phyloP scores from a whole-genome alignment of 164 flowering plant genomes.

The Brasenia schreberi region DNA sequence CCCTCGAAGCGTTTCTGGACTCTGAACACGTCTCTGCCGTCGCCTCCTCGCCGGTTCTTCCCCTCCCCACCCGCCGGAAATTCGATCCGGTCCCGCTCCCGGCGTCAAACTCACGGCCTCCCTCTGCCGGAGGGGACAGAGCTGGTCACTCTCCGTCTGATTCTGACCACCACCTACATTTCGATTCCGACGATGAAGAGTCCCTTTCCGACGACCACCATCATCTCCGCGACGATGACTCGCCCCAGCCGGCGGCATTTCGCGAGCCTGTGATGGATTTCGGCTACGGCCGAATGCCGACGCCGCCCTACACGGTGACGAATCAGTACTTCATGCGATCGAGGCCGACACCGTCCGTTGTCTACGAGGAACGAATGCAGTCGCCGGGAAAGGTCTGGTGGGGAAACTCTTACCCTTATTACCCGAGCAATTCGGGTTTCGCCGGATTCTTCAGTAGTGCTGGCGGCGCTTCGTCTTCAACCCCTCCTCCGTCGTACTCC shows the following conservation, averaged over 20 bases:
- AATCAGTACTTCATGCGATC: background rate
- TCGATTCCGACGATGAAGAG: conserved; percentile 23
- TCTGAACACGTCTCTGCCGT: conserved; percentile 1
- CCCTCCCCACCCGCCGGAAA: conserved; percentile 9
- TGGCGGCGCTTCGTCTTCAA: conserved; percentile 30
- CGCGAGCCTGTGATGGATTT: background rate
- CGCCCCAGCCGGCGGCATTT: background rate
- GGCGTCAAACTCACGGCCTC: background rate
- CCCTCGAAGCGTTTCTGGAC: conserved; percentile 24
- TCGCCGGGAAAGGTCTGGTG: conserved; percentile 11
- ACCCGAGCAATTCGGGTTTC: background rate
- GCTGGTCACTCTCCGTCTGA: conserved; percentile 14
- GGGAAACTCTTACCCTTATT: conserved; percentile 15
- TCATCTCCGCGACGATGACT: conserved; percentile 8
- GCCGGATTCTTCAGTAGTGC: background rate
- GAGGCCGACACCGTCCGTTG: background rate
- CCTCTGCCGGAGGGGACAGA: background rate
- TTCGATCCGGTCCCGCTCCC: conserved; percentile 7
- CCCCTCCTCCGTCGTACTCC: conserved; percentile 42
- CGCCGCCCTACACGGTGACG: background rate
- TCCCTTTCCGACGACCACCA: conserved; percentile 20
- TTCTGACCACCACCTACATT: conserved; percentile 21
- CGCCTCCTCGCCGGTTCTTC: conserved; percentile 10
- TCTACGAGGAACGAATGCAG: background rate
- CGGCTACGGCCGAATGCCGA: background rate